Evolutionary conservation across 352 stramenopile species (phyloP).

Genomic region (Globisporangium middletonii): DNA sequence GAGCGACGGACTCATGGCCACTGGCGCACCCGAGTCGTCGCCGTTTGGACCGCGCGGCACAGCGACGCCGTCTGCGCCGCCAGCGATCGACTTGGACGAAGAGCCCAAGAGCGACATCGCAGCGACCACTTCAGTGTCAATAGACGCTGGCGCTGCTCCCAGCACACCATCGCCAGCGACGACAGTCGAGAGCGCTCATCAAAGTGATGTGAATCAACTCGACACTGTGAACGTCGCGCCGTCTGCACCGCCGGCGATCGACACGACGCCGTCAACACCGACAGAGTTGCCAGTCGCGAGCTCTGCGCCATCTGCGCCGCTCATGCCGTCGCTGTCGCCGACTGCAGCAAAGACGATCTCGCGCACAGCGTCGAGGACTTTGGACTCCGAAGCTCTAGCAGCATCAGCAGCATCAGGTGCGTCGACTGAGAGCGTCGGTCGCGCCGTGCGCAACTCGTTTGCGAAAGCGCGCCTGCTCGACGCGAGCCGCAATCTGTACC

Average conservation of each 20-base stretch:
- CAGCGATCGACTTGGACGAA: constrained; percentile 6
- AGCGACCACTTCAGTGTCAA: too few relatives aligned
- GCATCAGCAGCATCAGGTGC: too few relatives aligned
- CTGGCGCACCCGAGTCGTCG: constrained; percentile 10
- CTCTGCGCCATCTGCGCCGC: constrained; percentile 13
- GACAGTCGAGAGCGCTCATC: not conserved
- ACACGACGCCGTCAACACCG: constrained; percentile 7
- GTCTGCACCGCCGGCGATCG: constrained; percentile 25
- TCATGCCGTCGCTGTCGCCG: constrained; percentile 39
- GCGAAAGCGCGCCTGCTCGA: constrained; percentile 35
- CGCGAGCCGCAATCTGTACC: constrained; percentile 33
- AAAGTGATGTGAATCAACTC: not conserved
- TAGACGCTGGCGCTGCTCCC: too few relatives aligned
- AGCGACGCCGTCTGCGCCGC: constrained; percentile 11
- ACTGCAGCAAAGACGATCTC: constrained; percentile 35
- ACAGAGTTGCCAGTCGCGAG: not conserved
- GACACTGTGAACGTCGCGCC: constrained; percentile 9
- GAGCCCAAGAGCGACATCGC: not conserved
- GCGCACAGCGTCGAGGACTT: not conserved
- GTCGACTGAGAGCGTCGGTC: constrained; percentile 22
- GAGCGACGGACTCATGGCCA: constrained; percentile 4
- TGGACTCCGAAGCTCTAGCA: too few relatives aligned
- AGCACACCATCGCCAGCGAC: not conserved
- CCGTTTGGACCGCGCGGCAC: constrained; percentile 4
- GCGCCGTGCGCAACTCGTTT: constrained; percentile 38